Base-by-base conservation (phyloP, 2,329 filamentous ascomycete species). In the Monilinia aucupariae region DNA sequence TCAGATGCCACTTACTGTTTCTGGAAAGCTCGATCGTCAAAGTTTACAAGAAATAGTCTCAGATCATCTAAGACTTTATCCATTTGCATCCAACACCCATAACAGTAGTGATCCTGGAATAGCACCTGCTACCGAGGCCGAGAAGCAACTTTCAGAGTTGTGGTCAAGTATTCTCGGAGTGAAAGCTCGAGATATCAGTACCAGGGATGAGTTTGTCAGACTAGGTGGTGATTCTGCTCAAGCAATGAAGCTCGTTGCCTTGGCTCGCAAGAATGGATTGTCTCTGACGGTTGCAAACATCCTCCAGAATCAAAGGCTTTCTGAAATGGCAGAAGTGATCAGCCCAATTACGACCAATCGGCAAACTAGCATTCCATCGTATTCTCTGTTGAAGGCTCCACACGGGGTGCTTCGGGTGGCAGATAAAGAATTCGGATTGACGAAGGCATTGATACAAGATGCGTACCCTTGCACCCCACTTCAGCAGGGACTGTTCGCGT, bases 171-270 rank as follows among this genome's bases (percentile, higher is more conserved):
- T 64, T n/a, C 54, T 67, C n/a, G 50, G 64, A 43, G 51, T 64
- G 37, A 51, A 61, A 9, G 41, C 41, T 15, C 48, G 41, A 30
- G 72, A 70, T 0, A 61, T 66, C 61, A 61, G 64, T 15, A 25
- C 51, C 30, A 48, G 67, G 41, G 74, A 75, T 51, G 77, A 73
- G 64, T 79, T 79, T 70, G 75, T 76, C 64, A 64, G 64, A 6
- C 65, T 76, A 0, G 73, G 74, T n/a, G 75, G 75, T 12, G 73
- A 75, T 58, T 75, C 73, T 0, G 62, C 75, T 0, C 52, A 63
- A 17, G 73, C 73, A 1, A 78, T 77, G 71, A 78, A 77, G 50
- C 66, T 82, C 4, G 79, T 82, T 0, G 76, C 79, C 34, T 72
- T 27, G 13, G 65, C 67, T 39, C 62, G 68, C 39, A 27, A 32